Percentiles rank a stretch among this genome's conserved stretches.
These are phyloP conservation scores for Chiua virens DNA, from an alignment of 768 basidiomycete genomes.

Conservation along the genomic window DNA sequence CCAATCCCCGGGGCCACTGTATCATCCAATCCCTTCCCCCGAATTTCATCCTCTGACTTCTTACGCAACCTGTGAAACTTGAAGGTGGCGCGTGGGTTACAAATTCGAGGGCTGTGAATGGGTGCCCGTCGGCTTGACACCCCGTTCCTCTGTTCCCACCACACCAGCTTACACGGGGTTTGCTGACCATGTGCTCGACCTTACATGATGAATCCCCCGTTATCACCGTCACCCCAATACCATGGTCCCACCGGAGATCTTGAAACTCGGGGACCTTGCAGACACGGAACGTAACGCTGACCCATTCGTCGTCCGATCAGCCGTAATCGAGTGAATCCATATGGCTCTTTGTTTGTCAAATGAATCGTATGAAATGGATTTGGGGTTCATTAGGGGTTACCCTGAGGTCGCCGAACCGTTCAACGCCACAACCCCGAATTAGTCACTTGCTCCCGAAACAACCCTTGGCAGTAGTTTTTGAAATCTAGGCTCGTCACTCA, in stretches of 20 bases:
- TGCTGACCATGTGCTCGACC: slow-evolving; percentile 40
- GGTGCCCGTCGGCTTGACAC: slow-evolving; percentile 51
- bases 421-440: slow-evolving; percentile 74
- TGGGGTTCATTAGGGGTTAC: slow-evolving; percentile 58
- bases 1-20: slow-evolving; percentile 73
- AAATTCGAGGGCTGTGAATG: too few relatives aligned
- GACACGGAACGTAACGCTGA: slow-evolving; percentile 61
- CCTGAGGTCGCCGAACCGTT: slow-evolving; percentile 81
- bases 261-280: slow-evolving; percentile 53
- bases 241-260: slow-evolving; percentile 67
- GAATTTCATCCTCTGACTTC: too few relatives aligned
- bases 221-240: neutral
- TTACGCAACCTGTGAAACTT: too few relatives aligned
- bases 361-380: neutral
- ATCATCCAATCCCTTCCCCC: neutral
- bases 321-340: slow-evolving; percentile 64
- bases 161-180: slow-evolving; percentile 62
- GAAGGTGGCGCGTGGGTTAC: too few relatives aligned
- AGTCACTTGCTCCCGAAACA: slow-evolving; percentile 57
- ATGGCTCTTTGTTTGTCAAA: too few relatives aligned
- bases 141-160: slow-evolving; percentile 85
- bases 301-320: slow-evolving; percentile 50
- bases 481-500: too few relatives aligned
- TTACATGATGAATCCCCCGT: slow-evolving; percentile 35
- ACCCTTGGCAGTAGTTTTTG: slow-evolving; percentile 29